Conservation (phyloP, 1,284 basidiomycete genomes). For the Ganoderma multipileum region DNA sequence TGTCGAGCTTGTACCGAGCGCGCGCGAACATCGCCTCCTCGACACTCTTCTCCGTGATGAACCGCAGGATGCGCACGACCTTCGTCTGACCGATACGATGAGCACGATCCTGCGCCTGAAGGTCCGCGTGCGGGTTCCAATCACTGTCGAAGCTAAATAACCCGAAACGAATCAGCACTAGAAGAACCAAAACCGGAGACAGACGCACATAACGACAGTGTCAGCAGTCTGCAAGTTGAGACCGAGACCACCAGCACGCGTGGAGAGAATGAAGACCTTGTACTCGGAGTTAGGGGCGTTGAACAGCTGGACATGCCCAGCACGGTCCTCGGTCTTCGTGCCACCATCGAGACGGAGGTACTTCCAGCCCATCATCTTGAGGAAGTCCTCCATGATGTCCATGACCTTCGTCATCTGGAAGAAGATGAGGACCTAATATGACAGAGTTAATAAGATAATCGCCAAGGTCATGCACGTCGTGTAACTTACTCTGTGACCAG, state of each 20-base stretch:
- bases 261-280: conserved; percentile 96
- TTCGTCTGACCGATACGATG: conserved; percentile 99
- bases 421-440: conserved; percentile 89
- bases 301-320: conserved; percentile 88
- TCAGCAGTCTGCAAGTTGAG: conserved; percentile 98
- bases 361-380: conserved; percentile 90
- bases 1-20: conserved; percentile 96
- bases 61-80: conserved; percentile 94
- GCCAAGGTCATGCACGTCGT: neutral
- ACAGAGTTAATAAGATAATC: neutral
- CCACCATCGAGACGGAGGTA: conserved; percentile 97
- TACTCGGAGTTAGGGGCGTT: conserved; percentile 92
- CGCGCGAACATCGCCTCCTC: conserved; percentile 97
- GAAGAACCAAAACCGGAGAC: conserved; percentile 31
- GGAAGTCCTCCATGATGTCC: conserved; percentile 99
- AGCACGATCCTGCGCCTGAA: conserved; percentile 99
- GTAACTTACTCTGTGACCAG: conserved; percentile 83
- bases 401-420: conserved; percentile 99
- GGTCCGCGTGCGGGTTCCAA: conserved; percentile 97
- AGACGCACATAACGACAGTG: conserved; percentile 95
- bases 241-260: conserved; percentile 96
- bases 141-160: conserved; percentile 83
- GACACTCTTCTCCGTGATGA: conserved; percentile 98
- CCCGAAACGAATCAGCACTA: neutral
- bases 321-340: conserved; percentile 98